Evolutionary conservation across 768 basidiomycete genomes (phyloP).

Genomic region (Baorangia bicolor): DNA sequence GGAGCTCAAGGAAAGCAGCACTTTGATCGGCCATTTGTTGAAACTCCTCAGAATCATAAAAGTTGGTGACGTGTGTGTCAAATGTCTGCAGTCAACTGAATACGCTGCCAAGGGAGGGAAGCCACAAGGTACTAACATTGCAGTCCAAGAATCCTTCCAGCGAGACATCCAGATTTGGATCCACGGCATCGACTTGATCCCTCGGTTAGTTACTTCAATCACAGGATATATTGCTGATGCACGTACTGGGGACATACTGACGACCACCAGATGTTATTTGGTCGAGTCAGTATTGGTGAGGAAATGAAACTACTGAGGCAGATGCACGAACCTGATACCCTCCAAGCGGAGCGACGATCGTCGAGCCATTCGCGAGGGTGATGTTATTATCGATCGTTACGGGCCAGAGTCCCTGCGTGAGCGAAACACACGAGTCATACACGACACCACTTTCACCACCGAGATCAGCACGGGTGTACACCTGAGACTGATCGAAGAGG

Average conservation of each 20-base stretch:
- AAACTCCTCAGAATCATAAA: conserved; percentile 58
- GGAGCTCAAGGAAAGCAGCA: conserved; percentile 46
- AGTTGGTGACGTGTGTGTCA: conserved; percentile 42
- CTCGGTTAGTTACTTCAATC: conserved; percentile 4
- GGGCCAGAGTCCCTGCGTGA: conserved; percentile 71
- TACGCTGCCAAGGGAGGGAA: background rate
- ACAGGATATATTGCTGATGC: background rate
- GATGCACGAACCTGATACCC: conserved; percentile 59
- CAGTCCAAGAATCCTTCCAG: conserved; percentile 69
- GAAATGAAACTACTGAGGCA: background rate
- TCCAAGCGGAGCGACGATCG: conserved; percentile 52
- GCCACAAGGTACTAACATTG: conserved; percentile 36
- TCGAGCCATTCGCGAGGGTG: conserved; percentile 66
- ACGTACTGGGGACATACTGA: conserved; percentile 44
- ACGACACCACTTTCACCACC: conserved; percentile 71
- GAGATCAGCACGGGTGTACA: conserved; percentile 59
- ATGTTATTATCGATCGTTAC: conserved; percentile 43
- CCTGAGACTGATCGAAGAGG: conserved; percentile 39
- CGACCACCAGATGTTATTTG: background rate
- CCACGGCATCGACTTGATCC: conserved; percentile 57
- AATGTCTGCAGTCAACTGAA: conserved; percentile 42
- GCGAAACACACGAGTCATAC: conserved; percentile 61
- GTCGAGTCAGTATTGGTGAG: conserved; percentile 10
- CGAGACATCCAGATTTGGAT: conserved; percentile 58
- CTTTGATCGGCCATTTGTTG: conserved; percentile 43